Evolutionary conservation across 2,329 filamentous ascomycete genomes (phyloP).

Genomic region (Epichloe aotearoae): DNA sequence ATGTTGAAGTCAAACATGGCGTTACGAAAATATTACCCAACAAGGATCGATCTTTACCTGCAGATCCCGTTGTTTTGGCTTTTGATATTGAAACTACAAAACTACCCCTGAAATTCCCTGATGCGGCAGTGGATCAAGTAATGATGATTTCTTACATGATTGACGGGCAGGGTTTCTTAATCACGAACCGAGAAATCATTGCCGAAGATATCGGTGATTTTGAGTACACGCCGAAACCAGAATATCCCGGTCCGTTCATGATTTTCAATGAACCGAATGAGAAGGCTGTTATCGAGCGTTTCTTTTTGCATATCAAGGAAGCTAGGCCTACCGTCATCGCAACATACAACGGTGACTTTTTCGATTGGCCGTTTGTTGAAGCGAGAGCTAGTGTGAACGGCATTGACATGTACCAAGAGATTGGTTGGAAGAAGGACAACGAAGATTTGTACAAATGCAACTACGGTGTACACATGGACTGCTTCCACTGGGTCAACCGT

Average conservation of each 20-base stretch:
- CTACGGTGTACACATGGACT: constrained; percentile 97
- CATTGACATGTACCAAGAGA: constrained; percentile 98
- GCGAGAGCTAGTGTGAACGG: constrained; percentile 83
- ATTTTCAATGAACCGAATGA: constrained; percentile 98
- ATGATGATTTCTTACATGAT: constrained; percentile 99
- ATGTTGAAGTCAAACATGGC: constrained; percentile 86
- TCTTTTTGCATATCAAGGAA: constrained; percentile 93
- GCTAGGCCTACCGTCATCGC: constrained; percentile 91
- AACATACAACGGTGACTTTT: constrained; percentile 99
- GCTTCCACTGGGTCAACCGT: constrained; percentile 97
- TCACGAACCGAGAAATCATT: constrained; percentile 95
- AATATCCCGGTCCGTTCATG: constrained; percentile 90
- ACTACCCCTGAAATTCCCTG: constrained; percentile 90
- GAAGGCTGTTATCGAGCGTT: constrained; percentile 73
- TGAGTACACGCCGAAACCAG: constrained; percentile 93
- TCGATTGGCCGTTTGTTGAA: constrained; percentile 99
- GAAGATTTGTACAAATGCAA: constrained; percentile 96
- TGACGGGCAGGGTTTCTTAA: constrained; percentile 92
- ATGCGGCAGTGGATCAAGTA: constrained; percentile 85
- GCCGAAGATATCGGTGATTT: constrained; percentile 96
- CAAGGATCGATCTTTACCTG: constrained; percentile 75
- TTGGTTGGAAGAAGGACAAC: constrained; percentile 87
- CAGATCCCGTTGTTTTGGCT: constrained; percentile 96
- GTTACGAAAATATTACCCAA: constrained; percentile 71
- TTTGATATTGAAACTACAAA: constrained; percentile 99